phyloP scores from a whole-genome alignment of 352 stramenopile species.

The Globisporangium irregulare region DNA sequence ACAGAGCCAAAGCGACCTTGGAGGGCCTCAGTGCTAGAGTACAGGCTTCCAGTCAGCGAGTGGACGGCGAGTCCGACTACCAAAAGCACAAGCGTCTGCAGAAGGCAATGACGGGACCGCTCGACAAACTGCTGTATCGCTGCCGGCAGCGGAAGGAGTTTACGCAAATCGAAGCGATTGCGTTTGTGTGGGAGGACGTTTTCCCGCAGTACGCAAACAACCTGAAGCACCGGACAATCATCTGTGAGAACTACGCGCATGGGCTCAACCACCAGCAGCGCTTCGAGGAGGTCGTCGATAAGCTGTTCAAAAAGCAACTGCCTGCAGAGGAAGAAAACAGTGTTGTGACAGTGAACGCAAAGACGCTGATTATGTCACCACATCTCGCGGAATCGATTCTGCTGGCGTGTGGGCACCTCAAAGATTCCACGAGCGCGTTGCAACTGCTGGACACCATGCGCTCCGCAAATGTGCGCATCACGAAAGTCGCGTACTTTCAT shows the following conservation, averaged over 20 bases:
- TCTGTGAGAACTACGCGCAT: constrained; percentile 53
- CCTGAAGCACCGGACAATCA: constrained; percentile 38
- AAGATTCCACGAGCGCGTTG: constrained; percentile 29
- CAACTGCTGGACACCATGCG: constrained; percentile 37
- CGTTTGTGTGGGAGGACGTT: constrained; percentile 41
- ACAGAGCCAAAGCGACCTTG: constrained; percentile 18
- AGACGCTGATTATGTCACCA: constrained; percentile 32
- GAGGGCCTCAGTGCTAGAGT: constrained; percentile 11
- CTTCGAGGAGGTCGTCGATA: constrained; percentile 55
- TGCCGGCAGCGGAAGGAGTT: constrained; percentile 35
- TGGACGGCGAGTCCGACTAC: constrained; percentile 26
- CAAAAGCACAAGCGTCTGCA: constrained; percentile 39
- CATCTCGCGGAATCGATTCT: constrained; percentile 47
- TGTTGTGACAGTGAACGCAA: background rate
- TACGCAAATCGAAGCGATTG: constrained; percentile 46
- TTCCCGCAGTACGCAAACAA: constrained; percentile 50
- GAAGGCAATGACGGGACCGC: constrained; percentile 46
- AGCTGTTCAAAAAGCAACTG: constrained; percentile 28
- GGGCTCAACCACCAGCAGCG: constrained; percentile 47
- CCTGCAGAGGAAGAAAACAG: background rate
- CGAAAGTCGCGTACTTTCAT: constrained; percentile 60
- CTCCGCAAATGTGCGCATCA: constrained; percentile 28
- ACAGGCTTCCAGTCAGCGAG: constrained; percentile 1
- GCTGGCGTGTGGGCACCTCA: constrained; percentile 47
- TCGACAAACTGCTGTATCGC: constrained; percentile 42